Conservation (phyloP, 768 basidiomycete species). For the Gymnopilus junonius region DNA sequence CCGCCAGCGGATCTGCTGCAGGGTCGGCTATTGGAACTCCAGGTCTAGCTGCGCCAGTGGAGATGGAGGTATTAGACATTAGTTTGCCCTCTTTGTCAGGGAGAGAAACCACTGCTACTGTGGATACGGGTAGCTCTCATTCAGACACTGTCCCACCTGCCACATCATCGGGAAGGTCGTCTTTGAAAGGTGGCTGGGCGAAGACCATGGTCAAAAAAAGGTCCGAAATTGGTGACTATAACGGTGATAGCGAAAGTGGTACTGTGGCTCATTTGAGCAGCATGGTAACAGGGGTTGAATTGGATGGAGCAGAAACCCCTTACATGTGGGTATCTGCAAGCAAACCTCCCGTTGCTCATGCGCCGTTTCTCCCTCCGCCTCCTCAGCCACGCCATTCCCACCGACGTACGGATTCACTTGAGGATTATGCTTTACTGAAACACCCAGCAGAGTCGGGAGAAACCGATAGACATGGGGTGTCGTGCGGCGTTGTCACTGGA, state of each 20-base stretch:
- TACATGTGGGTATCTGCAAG: conserved; percentile 25
- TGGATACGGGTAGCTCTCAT: conserved; percentile 11
- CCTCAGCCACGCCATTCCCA: not conserved
- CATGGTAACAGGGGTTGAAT: conserved; percentile 10
- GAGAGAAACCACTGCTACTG: conserved; percentile 6
- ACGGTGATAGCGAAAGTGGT: not conserved
- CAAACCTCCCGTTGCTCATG: conserved; percentile 14
- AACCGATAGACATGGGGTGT: not conserved
- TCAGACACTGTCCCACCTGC: not conserved
- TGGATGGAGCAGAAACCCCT: conserved; percentile 18
- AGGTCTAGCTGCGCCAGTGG: not conserved
- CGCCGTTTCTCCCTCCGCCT: conserved; percentile 14
- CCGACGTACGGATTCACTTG: conserved; percentile 4
- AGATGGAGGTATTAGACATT: conserved; percentile 24
- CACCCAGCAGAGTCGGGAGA: not conserved
- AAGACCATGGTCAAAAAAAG: conserved; percentile 14
- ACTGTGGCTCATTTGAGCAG: conserved; percentile 8
- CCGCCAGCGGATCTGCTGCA: not conserved
- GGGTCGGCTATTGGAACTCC: not conserved
- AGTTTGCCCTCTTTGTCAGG: conserved; percentile 10
- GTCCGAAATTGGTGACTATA: conserved; percentile 8
- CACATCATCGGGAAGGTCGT: conserved; percentile 12
- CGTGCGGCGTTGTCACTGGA: not conserved
- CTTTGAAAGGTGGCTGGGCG: conserved; percentile 15
- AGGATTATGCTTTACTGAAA: not conserved